Base-by-base conservation (phyloP, 768 basidiomycete species). In the Leccinum fibrillosum region DNA sequence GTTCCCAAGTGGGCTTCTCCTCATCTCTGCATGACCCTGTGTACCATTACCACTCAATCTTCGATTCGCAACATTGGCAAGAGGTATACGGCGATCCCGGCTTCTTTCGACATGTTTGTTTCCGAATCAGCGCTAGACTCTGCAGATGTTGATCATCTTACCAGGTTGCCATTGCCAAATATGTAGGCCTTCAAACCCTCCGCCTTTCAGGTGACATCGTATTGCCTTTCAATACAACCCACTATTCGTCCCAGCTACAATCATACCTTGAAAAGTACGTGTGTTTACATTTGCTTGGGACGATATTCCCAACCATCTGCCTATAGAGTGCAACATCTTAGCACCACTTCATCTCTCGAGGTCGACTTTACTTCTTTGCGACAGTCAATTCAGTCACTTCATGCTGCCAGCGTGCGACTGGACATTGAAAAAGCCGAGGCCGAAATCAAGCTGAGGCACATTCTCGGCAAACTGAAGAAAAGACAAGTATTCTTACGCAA, bases 1-100 rank as follows among this genome's bases (percentile, higher is more conserved):
- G 76, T 57, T 63, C 65, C 1, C 65, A 75, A 47, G 68, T 69
- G 23, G 65, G 67, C 6, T 77, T 76, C 53, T 55, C 61, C 15
- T 49, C 52, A 2, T 73, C 75, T n/a, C 71, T 72, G 1, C 77
- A 75, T 15, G 88, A 89, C 63, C 79, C 88, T 12, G 77, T 78
- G 2, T 92, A 90, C 63, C 90, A 92, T 69, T 93, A 92, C 64
- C 85, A 76, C 66, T 88, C 85, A 2, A 80, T 90, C 57, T 92
- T 88, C 64, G 90, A 93, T 68, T 83, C 81, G 25, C 79, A 85
- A 59, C 72, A 75, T 50, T 94, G 86, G 86, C 86, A 89, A 69
- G 85, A 89, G 62, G 66, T 80, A 53, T 93, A 88, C 60, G 89
- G 80, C 19, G 92, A 94, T 68, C 86, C 88, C 37, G 83, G 82